Base-by-base conservation (phyloP, 1,284 basidiomycete genomes). In the Ceratobasidium sp. region DNA sequence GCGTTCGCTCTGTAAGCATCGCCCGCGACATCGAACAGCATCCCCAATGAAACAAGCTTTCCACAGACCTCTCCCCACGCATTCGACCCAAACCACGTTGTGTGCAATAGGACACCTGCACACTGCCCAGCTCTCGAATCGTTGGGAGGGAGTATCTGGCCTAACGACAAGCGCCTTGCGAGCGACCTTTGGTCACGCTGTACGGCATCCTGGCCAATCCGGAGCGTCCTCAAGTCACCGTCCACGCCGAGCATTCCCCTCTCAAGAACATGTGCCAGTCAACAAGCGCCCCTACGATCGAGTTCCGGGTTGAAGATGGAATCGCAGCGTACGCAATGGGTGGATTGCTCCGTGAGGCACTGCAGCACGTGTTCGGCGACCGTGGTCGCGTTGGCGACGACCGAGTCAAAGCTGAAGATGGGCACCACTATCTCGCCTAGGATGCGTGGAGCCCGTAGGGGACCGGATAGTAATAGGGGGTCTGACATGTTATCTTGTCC, bases 401-500 rank as follows among this genome's bases (percentile, higher is more conserved):
- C 1, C 56, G 56, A 60, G 56, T 60, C 56, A 60, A 42, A 60
- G 42, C 8, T 34, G 42, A 47, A 60, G 40, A 47, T 31, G 58
- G 45, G 25, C 12, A 50, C 45, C 6, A 47, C 42, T 60, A 60
- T 60, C 40, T 31, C 40, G 42, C 42, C 15, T 58, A 32, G 27
- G 42, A 34, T 5, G 40, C 7, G 57, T 60, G 57, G 57, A 47
- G 57, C 57, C 57, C 56, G 57, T 32, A 45, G 43, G 40, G 15
- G 22, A 29, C 32, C 57, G 57, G 57, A 31, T 25, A n/a, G 55
- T 13, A 40, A 47, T 49, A 62, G 29, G 58, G 34, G 45, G 22
- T 22, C 47, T 43, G 22, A 64, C 58, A 50, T 49, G 45, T n/a
- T 60, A 15, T 60, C 58, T 64, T 64, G 32, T 49, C 34, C 45